Percentiles rank a stretch among this genome's conserved stretches.
phyloP scores from a whole-genome alignment of 345 rosid species.

The Sonneratia alba region DNA sequence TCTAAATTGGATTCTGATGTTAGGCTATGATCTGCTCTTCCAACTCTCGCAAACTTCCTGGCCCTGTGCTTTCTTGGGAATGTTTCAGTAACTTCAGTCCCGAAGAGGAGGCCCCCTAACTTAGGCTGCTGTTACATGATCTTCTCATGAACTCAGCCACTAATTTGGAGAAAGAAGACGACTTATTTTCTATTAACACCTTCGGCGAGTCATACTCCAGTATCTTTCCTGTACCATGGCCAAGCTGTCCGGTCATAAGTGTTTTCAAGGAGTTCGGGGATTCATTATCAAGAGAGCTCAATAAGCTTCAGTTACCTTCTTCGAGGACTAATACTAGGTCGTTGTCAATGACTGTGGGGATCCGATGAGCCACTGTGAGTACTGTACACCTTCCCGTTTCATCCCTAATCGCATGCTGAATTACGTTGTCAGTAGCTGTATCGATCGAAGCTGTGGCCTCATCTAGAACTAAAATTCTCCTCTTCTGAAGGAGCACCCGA shows the following conservation, averaged over 20 bases:
- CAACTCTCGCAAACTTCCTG: not conserved
- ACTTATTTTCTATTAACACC: conserved; percentile 42
- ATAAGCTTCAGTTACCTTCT: conserved; percentile 30
- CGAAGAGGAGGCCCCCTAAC: not conserved
- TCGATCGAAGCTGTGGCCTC: conserved; percentile 93
- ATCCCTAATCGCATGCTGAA: conserved; percentile 60
- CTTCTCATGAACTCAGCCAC: conserved; percentile 52
- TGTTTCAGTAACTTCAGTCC: not conserved
- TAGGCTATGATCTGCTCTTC: not conserved
- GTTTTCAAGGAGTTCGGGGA: not conserved
- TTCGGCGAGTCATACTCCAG: conserved; percentile 33
- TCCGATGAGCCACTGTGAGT: conserved; percentile 75
- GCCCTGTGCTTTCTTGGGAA: too few relatives aligned
- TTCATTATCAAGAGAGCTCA: not conserved
- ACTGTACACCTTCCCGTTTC: conserved; percentile 63
- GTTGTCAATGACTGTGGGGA: conserved; percentile 74
- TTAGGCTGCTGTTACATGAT: conserved; percentile 27
- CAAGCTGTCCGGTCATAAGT: not conserved
- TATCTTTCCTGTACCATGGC: conserved; percentile 33
- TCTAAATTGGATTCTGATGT: not conserved
- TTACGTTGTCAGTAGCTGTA: conserved; percentile 71
- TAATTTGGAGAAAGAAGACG: conserved; percentile 56
- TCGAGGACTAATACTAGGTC: conserved; percentile 77
- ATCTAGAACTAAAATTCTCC: conserved; percentile 71
- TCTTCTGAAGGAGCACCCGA: conserved; percentile 67